These are phyloP conservation scores for Rhodotorula kratochvilovae DNA, from an alignment of 768 basidiomycete genomes.

Conservation along the genomic window DNA sequence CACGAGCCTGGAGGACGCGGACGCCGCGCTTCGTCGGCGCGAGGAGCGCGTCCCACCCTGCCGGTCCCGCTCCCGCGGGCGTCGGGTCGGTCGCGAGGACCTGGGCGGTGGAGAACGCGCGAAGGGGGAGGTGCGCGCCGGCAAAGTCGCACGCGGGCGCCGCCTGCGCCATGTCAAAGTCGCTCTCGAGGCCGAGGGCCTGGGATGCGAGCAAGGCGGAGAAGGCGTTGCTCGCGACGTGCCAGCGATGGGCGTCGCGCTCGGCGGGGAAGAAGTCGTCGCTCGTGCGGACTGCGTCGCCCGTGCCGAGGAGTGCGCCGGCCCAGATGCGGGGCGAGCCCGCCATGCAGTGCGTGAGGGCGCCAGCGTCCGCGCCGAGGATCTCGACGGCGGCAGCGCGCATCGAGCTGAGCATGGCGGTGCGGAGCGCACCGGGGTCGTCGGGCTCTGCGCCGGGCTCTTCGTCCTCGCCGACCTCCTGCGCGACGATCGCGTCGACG, in stretches of 20 bases:
- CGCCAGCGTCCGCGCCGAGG: conserved; percentile 23
- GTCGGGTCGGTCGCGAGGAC: conserved; percentile 31
- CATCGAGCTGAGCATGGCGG: conserved; percentile 5
- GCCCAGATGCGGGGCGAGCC: conserved; percentile 29
- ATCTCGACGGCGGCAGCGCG: conserved; percentile 1
- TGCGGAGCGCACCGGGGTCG: conserved; percentile 14
- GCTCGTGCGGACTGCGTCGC: conserved; percentile 20
- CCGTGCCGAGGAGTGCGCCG: background rate
- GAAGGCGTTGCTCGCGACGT: conserved; percentile 33
- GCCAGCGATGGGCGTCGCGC: conserved; percentile 38
- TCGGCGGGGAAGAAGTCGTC: conserved; percentile 42
- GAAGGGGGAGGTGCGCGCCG: conserved; percentile 27
- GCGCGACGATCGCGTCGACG: conserved; percentile 23
- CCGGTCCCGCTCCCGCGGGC: background rate
- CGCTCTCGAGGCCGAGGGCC: conserved; percentile 17
- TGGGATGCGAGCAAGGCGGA: conserved; percentile 15
- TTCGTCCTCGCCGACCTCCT: conserved; percentile 3
- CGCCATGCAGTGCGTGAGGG: conserved; percentile 40
- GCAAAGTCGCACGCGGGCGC: conserved; percentile 15
- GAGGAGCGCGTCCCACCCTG: conserved; percentile 13
- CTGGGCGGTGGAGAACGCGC: conserved; percentile 37
- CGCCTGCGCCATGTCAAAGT: conserved; percentile 40
- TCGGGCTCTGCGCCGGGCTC: background rate
- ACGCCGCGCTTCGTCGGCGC: background rate
- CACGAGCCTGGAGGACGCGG: conserved; percentile 10